phyloP scores from a whole-genome alignment of 768 basidiomycete species.

The Mycena sanguinolenta region DNA sequence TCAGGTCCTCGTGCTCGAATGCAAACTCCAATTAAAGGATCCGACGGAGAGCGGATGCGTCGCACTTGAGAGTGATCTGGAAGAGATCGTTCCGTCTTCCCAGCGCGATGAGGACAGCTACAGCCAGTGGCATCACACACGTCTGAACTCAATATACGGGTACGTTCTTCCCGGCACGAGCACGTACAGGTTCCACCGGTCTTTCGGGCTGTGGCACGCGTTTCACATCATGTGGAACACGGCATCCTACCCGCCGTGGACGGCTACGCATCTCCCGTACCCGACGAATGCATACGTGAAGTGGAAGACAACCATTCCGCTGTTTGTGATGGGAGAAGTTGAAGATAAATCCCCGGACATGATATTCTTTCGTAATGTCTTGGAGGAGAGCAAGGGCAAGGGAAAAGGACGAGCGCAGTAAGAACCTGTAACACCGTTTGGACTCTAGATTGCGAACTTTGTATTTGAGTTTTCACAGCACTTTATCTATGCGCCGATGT shows the following conservation, averaged over 20 bases:
- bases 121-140: slow-evolving; percentile 14
- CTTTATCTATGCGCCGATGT: too few species aligned
- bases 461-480: too few species aligned
- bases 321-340: too few species aligned
- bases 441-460: too few species aligned
- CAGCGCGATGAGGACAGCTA: neutral
- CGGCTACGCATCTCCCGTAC: neutral
- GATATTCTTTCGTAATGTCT: too few species aligned
- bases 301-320: neutral
- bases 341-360: too few species aligned
- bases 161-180: neutral
- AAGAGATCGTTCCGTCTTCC: neutral
- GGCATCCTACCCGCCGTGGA: neutral
- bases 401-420: too few species aligned
- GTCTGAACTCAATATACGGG: neutral
- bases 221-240: slow-evolving; percentile 17
- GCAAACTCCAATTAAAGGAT: neutral
- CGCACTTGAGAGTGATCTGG: slow-evolving; percentile 3
- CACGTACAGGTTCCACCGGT: slow-evolving; percentile 6
- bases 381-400: too few species aligned
- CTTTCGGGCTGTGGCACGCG: neutral
- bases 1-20: slow-evolving; percentile 4
- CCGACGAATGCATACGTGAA: neutral
- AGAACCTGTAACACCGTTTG: too few species aligned
- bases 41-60: neutral